A percentile compares a stretch with the other conserved stretches of the same genome.
phyloP scores from a whole-genome alignment of 805 yeast genomes.

The Kuraishia ogatae region DNA sequence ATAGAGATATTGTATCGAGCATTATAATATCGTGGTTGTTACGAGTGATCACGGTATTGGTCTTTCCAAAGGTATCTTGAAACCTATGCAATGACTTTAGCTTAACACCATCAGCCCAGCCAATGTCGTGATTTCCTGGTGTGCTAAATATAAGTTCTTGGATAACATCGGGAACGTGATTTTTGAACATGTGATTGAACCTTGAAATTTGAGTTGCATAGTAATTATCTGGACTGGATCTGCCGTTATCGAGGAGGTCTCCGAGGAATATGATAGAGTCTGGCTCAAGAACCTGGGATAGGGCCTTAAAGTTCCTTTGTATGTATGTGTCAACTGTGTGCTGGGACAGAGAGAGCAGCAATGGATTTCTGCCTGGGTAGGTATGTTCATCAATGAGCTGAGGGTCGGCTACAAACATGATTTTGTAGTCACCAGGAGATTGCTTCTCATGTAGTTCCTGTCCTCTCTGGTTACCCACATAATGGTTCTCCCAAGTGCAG shows the following conservation, averaged over 20 bases:
- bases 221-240: slow-evolving; percentile 45
- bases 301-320: slow-evolving; percentile 60
- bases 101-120: slow-evolving; percentile 70
- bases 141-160: slow-evolving; percentile 8
- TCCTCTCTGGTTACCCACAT: neutral
- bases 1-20: slow-evolving; percentile 73
- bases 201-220: slow-evolving; percentile 52
- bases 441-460: neutral
- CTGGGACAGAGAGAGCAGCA: slow-evolving; percentile 46
- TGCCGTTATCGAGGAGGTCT: slow-evolving; percentile 90
- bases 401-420: slow-evolving; percentile 76
- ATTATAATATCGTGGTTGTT: slow-evolving; percentile 68
- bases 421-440: neutral
- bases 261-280: slow-evolving; percentile 77
- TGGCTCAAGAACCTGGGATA: slow-evolving; percentile 57
- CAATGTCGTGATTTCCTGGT: slow-evolving; percentile 97
- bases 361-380: slow-evolving; percentile 61
- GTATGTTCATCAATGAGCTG: slow-evolving; percentile 85
- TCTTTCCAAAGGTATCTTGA: slow-evolving; percentile 60
- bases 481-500: neutral
- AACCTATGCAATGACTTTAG: slow-evolving; percentile 53
- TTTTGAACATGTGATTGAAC: slow-evolving; percentile 51
- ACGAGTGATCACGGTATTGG: slow-evolving; percentile 44
- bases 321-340: slow-evolving; percentile 70
- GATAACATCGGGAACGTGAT: neutral